Percentiles rank a stretch among this genome's conserved stretches.
These are phyloP conservation scores for Yamadazyma dushanensis DNA, from an alignment of 1,139 yeast species.

Conservation along the genomic window DNA sequence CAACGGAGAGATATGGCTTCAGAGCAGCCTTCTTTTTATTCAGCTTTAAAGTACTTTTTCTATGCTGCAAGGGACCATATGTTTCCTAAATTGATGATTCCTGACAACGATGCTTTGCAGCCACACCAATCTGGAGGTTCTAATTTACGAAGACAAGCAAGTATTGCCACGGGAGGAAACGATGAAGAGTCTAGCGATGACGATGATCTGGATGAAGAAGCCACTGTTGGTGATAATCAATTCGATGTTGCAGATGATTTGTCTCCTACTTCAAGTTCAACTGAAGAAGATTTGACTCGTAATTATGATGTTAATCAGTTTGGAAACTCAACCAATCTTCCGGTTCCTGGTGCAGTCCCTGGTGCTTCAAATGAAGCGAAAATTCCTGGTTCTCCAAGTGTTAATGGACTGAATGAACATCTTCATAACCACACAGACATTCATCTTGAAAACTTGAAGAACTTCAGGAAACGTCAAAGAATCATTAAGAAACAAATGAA, in stretches of 20 bases:
- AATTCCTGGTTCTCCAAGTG: slow-evolving; percentile 2
- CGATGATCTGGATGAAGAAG: slow-evolving; percentile 8
- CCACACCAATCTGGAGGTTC: background rate
- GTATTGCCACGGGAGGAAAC: slow-evolving; percentile 5
- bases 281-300: background rate
- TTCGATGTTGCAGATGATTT: background rate
- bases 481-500: slow-evolving; percentile 78
- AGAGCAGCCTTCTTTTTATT: slow-evolving; percentile 37
- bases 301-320: slow-evolving; percentile 1
- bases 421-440: slow-evolving; percentile 29
- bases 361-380: background rate
- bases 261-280: background rate
- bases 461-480: slow-evolving; percentile 59
- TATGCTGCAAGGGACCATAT: slow-evolving; percentile 23
- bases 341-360: background rate
- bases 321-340: slow-evolving; percentile 1
- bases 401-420: slow-evolving; percentile 4
- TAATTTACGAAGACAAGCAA: background rate
- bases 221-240: slow-evolving; percentile 4
- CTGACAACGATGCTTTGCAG: slow-evolving; percentile 12
- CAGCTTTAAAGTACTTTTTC: slow-evolving; percentile 34
- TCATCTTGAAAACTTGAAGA: slow-evolving; percentile 59
- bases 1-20: slow-evolving; percentile 9
- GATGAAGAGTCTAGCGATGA: slow-evolving; percentile 4
- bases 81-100: slow-evolving; percentile 32